Evolutionary conservation across 768 basidiomycete species (phyloP).

Genomic region (Pleurotus sapidus): DNA sequence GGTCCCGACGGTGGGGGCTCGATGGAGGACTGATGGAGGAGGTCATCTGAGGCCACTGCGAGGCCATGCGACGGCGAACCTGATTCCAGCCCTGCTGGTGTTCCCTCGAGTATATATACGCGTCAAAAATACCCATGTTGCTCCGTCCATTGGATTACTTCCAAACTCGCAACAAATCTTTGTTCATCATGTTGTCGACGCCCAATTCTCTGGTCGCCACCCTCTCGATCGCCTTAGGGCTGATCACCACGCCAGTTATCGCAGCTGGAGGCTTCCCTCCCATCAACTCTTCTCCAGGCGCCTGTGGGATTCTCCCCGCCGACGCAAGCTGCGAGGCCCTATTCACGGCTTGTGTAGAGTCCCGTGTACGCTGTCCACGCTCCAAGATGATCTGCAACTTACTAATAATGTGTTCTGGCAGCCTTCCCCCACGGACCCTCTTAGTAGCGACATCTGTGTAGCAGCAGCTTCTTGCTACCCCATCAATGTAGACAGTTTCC

Average conservation of each 20-base stretch:
- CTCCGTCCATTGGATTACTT: no score
- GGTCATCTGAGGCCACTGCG: no score
- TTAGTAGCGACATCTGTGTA: conserved; percentile 10
- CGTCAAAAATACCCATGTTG: no score
- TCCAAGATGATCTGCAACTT: neutral
- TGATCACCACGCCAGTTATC: neutral
- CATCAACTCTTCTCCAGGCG: conserved; percentile 9
- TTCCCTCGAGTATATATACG: no score
- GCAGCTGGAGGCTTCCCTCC: conserved; percentile 14
- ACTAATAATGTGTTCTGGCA: neutral
- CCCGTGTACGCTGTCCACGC: neutral
- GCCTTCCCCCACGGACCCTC: conserved; percentile 7
- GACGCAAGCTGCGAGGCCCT: conserved; percentile 11
- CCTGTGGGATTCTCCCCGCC: conserved; percentile 10
- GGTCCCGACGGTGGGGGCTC: no score
- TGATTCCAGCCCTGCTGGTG: no score
- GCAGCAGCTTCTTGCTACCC: conserved; percentile 14
- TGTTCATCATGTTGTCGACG: conserved; percentile 2
- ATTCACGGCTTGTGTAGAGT: conserved; percentile 9
- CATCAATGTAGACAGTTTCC: conserved; percentile 9
- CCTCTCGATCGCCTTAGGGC: neutral
- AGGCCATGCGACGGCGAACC: no score
- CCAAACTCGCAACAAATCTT: neutral
- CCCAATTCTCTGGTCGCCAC: neutral
- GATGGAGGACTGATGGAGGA: no score